These are phyloP conservation scores for Podila clonocystis DNA, from an alignment of 192 early-diverging fungal genomes.

Conservation along the genomic window DNA sequence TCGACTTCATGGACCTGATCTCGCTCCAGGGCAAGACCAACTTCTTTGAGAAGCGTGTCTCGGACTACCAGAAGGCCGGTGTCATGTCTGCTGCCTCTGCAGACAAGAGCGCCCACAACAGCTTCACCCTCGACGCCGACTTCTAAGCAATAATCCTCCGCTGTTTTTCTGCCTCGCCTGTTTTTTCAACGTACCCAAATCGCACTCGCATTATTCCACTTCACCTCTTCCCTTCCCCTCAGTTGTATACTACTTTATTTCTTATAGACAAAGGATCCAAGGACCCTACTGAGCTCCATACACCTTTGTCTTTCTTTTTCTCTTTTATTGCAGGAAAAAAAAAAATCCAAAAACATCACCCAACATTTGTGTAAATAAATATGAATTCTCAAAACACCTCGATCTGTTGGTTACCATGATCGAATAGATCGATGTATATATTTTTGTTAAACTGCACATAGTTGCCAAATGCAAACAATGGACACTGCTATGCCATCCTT, in stretches of 20 bases:
- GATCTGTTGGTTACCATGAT: too few relatives aligned
- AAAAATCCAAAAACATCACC: background rate
- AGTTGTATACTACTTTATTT: constrained; percentile 1
- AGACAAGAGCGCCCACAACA: constrained; percentile 68
- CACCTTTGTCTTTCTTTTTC: background rate
- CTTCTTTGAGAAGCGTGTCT: constrained; percentile 98
- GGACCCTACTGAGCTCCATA: background rate
- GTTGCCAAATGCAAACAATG: too few relatives aligned
- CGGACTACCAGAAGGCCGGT: constrained; percentile 95
- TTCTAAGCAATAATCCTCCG: constrained; percentile 59
- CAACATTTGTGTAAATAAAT: constrained; percentile 13
- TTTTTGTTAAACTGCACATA: too few relatives aligned
- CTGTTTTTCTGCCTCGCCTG: background rate
- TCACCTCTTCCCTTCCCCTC: background rate
- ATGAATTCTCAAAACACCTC: background rate
- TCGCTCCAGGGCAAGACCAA: constrained; percentile 99
- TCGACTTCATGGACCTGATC: constrained; percentile 99
- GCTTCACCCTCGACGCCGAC: constrained; percentile 84
- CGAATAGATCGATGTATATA: too few relatives aligned
- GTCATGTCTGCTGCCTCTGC: constrained; percentile 71
- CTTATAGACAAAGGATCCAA: background rate
- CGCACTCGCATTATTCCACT: constrained; percentile 2
- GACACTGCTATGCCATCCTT: too few relatives aligned
- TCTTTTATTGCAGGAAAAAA: background rate
- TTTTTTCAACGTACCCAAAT: constrained; percentile 4